These are phyloP conservation scores for Saccharomyces hybrid DNA, from an alignment of 1,139 yeast genomes.

Conservation along the genomic window DNA sequence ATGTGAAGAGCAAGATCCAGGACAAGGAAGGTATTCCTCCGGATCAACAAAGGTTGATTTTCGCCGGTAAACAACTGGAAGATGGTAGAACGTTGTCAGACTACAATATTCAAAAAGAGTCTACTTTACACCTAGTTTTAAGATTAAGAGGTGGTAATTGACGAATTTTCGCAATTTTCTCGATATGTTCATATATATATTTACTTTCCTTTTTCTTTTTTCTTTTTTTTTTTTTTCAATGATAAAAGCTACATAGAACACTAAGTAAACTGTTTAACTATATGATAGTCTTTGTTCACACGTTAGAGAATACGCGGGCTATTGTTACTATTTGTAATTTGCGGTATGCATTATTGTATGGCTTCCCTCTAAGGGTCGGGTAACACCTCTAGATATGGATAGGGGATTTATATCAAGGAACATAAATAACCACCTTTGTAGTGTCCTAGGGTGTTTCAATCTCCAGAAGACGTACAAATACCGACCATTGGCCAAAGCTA, in stretches of 20 bases:
- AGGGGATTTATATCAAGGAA: neutral
- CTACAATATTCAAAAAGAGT: no score
- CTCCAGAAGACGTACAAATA: neutral
- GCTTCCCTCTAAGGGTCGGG: no score
- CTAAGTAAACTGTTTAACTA: neutral
- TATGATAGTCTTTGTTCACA: neutral
- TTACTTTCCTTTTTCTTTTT: neutral
- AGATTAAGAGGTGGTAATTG: no score
- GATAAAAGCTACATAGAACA: neutral
- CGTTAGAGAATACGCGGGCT: no score
- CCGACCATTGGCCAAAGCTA: neutral
- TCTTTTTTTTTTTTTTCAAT: neutral
- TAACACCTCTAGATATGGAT: neutral
- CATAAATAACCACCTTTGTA: neutral
- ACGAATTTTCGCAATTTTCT: conserved; percentile 9
- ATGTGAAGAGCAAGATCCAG: no score
- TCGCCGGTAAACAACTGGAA: no score
- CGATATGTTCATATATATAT: conserved; percentile 28
- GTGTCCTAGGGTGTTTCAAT: neutral
- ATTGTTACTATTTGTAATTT: no score
- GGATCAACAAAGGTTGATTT: no score
- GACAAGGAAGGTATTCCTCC: no score
- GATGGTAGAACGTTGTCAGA: no score
- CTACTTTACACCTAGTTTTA: no score
- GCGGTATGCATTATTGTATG: no score